Conservation (phyloP, 495 filamentous ascomycete species). For the Viridothelium virens region DNA sequence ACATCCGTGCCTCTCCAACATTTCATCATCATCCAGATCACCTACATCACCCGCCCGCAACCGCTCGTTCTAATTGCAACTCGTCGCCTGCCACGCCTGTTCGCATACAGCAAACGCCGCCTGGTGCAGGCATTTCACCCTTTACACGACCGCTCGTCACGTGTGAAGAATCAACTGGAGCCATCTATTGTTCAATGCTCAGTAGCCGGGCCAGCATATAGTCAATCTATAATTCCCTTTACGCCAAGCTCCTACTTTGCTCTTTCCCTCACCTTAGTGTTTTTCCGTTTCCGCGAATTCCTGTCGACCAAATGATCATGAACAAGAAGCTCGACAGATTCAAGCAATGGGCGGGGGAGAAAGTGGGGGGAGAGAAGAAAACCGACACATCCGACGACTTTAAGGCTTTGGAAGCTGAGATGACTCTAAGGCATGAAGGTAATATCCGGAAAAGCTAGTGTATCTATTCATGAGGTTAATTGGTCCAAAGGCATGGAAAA, state of each 20-base stretch:
- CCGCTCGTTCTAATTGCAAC: neutral
- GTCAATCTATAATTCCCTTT: neutral
- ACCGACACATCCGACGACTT: conserved; percentile 87
- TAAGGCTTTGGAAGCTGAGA: conserved; percentile 85
- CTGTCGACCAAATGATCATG: conserved; percentile 37
- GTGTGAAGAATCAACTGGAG: neutral
- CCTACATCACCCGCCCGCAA: neutral
- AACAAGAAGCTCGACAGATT: conserved; percentile 94
- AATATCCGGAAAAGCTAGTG: conserved; percentile 23
- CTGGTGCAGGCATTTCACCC: neutral
- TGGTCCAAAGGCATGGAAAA: conserved; percentile 68
- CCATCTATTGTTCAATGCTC: neutral
- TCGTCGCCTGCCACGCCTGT: no score
- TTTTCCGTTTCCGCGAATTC: neutral
- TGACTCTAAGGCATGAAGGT: conserved; percentile 89
- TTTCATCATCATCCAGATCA: conserved; percentile 10
- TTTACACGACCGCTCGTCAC: neutral
- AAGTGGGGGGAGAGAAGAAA: conserved; percentile 90
- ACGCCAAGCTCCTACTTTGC: neutral
- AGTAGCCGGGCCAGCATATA: neutral
- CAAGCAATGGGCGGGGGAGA: conserved; percentile 97
- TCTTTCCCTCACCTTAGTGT: neutral
- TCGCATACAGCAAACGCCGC: neutral
- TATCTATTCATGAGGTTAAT: neutral
- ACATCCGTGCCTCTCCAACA: conserved; percentile 8